phyloP scores from a whole-genome alignment of 495 filamentous ascomycete species.

The Xylaria sp. region DNA sequence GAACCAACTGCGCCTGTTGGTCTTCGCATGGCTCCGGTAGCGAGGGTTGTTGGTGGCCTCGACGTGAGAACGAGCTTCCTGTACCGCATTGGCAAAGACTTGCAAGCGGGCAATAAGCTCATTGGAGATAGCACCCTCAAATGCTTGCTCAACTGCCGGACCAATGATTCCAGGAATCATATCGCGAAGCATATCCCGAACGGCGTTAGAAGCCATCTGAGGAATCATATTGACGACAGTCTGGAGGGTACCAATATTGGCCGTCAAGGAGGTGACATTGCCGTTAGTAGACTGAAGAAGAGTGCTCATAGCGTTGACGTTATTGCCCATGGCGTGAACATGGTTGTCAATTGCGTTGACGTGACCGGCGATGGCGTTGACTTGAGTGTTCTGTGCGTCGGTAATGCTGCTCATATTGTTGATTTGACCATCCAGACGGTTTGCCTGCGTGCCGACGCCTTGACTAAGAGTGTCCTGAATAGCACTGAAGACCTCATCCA shows the following conservation, averaged over 20 bases:
- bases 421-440: constrained; percentile 17
- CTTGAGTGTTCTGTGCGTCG: constrained; percentile 31
- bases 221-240: constrained; percentile 39
- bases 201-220: constrained; percentile 25
- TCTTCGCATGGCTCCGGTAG: not conserved
- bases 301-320: constrained; percentile 34
- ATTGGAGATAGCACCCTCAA: constrained; percentile 20
- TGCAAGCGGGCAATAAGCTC: constrained; percentile 23
- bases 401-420: constrained; percentile 11
- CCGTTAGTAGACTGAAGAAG: constrained; percentile 41
- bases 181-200: constrained; percentile 22
- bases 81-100: constrained; percentile 1
- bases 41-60: not conserved
- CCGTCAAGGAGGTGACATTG: constrained; percentile 32
- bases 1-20: not conserved
- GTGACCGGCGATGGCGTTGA: constrained; percentile 36
- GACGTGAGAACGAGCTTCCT: not conserved
- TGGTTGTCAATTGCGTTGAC: constrained; percentile 39
- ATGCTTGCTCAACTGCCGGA: not conserved
- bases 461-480: constrained; percentile 30
- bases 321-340: constrained; percentile 39
- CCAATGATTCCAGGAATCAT: constrained; percentile 23
- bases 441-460: constrained; percentile 25
- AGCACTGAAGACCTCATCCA: constrained; percentile 33
- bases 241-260: constrained; percentile 34